These are phyloP conservation scores for Sarocladium strictum DNA, from an alignment of 2,329 filamentous ascomycete genomes.

Conservation along the genomic window DNA sequence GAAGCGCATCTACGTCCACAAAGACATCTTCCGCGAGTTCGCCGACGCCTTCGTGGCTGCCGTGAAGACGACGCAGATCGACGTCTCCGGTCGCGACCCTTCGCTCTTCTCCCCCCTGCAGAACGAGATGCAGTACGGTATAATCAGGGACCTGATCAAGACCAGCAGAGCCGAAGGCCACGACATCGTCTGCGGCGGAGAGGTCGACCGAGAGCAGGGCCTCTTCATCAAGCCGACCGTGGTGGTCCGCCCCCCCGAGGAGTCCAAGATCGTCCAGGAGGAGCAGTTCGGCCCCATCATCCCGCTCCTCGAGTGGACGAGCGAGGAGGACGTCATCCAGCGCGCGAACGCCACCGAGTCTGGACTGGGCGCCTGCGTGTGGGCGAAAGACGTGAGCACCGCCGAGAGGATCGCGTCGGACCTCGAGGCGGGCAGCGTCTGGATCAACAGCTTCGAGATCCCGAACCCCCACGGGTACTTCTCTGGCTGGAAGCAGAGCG, in stretches of 20 bases:
- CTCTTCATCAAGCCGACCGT: conserved; percentile 55
- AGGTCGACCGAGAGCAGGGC: conserved; percentile 29
- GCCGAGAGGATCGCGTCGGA: conserved; percentile 45
- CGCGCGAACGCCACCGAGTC: conserved; percentile 49
- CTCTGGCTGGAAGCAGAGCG: conserved; percentile 39
- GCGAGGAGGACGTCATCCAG: conserved; percentile 54
- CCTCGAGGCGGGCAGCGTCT: conserved; percentile 52
- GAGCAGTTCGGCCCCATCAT: conserved; percentile 56
- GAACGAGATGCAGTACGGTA: conserved; percentile 60
- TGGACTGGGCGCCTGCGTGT: conserved; percentile 52
- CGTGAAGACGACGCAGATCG: conserved; percentile 36
- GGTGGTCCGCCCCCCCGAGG: conserved; percentile 52
- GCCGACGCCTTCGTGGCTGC: conserved; percentile 29
- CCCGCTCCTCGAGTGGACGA: conserved; percentile 53
- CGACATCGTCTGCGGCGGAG: conserved; percentile 35
- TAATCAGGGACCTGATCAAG: conserved; percentile 36
- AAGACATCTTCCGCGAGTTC: conserved; percentile 52
- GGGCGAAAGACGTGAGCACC: conserved; percentile 42
- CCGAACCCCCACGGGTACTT: conserved; percentile 27
- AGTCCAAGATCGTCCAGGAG: conserved; percentile 49
- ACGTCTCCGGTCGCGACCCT: conserved; percentile 33
- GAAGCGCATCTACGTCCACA: conserved; percentile 58
- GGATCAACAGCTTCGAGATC: conserved; percentile 54
- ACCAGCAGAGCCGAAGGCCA: conserved; percentile 39
- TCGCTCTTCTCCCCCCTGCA: conserved; percentile 52